phyloP scores from a whole-genome alignment of 2,329 filamentous ascomycete genomes.

The Pestalotiopsis sp. region DNA sequence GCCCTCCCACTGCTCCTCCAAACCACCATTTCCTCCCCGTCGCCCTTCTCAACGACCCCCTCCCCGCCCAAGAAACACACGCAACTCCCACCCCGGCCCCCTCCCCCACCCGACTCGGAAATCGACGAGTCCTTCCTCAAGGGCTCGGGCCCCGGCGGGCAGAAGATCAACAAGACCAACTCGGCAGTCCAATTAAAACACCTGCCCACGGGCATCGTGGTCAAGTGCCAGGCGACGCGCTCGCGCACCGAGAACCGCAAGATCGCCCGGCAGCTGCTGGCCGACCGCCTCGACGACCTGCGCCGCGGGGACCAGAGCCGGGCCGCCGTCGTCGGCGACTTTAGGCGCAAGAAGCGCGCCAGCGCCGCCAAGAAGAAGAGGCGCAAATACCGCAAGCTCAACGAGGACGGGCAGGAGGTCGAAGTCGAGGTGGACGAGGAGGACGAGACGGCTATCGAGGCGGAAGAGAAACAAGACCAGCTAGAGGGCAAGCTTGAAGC shows the following conservation, averaged over 20 bases:
- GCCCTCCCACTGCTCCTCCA: too few relatives aligned
- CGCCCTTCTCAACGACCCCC: constrained; percentile 6
- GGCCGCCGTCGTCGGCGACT: constrained; percentile 63
- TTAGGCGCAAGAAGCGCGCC: constrained; percentile 70
- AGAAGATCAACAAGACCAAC: constrained; percentile 97
- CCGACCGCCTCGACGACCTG: constrained; percentile 73
- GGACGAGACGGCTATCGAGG: constrained; percentile 12
- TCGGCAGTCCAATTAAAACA: constrained; percentile 94
- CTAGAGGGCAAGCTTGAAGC: background rate
- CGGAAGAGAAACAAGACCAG: background rate
- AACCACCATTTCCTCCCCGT: too few relatives aligned
- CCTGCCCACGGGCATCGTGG: constrained; percentile 84
- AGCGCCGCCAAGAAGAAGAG: constrained; percentile 81
- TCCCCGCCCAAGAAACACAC: constrained; percentile 42
- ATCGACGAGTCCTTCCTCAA: constrained; percentile 87
- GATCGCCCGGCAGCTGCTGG: constrained; percentile 77
- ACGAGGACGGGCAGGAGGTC: constrained; percentile 31
- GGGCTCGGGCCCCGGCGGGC: constrained; percentile 88
- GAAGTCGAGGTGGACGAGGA: constrained; percentile 19
- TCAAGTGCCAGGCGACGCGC: constrained; percentile 92
- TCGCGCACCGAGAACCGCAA: constrained; percentile 86
- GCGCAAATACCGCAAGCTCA: constrained; percentile 73
- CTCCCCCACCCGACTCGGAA: constrained; percentile 73
- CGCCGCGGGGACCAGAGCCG: constrained; percentile 73
- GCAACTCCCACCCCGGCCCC: constrained; percentile 75